phyloP scores from a whole-genome alignment of 2,329 filamentous ascomycete genomes.

The Apiospora malaysiana region DNA sequence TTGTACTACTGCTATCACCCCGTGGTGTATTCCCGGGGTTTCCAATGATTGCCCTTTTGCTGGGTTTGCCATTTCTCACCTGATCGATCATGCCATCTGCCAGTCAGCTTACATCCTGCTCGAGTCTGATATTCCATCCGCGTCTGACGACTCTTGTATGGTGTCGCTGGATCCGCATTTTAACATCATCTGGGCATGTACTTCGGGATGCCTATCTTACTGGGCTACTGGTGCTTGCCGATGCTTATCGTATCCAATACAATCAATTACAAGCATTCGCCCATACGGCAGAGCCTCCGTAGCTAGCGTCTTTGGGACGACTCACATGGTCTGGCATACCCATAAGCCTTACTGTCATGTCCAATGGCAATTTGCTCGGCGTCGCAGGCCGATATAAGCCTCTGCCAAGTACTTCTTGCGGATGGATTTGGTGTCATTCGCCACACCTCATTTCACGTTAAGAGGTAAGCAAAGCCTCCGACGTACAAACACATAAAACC shows the following conservation, averaged over 20 bases:
- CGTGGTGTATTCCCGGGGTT: no score
- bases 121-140: background rate
- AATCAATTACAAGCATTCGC: background rate
- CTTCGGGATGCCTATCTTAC: background rate
- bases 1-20: no score
- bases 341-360: background rate
- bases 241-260: background rate
- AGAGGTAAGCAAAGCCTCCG: no score
- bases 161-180: background rate
- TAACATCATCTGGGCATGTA: background rate
- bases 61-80: background rate
- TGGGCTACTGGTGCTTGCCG: background rate
- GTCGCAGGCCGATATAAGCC: no score
- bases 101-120: background rate
- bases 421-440: no score
- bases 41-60: background rate
- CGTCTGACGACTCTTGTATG: background rate
- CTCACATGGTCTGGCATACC: background rate
- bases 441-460: no score
- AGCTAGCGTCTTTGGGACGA: no score
- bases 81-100: background rate
- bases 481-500: no score
- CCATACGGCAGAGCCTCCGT: no score
- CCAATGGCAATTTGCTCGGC: background rate
- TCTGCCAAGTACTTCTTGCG: background rate